A percentile compares a stretch with the other conserved stretches of the same genome.
Evolutionary conservation across 768 basidiomycete species (phyloP).

Genomic region (Filobasidium floriforme): DNA sequence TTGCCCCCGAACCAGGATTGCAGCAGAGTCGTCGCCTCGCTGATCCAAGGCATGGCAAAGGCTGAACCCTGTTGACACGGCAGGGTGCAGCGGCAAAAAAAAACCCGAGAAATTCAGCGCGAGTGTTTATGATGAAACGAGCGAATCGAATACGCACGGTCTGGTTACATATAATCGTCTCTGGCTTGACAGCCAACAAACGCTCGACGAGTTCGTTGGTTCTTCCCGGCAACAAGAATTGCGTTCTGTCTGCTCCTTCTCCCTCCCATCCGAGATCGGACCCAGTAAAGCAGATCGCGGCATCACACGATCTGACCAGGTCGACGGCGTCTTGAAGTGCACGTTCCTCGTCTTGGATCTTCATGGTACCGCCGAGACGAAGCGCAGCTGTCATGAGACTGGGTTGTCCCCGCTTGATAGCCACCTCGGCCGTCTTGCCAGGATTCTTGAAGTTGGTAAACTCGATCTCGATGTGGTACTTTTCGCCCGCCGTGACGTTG

Average conservation of each 20-base stretch:
- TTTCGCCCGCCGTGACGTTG: constrained; percentile 49
- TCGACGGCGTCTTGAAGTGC: constrained; percentile 52
- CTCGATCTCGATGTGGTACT: constrained; percentile 53
- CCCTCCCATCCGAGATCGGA: constrained; percentile 59
- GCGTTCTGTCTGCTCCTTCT: constrained; percentile 61
- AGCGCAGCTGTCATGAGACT: too few relatives aligned
- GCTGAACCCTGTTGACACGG: constrained; percentile 5
- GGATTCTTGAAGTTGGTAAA: constrained; percentile 49
- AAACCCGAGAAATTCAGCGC: not conserved
- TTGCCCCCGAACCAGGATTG: constrained; percentile 85
- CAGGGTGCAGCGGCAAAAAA: not conserved
- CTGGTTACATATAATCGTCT: constrained; percentile 18
- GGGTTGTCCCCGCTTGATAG: too few relatives aligned
- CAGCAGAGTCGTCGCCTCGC: constrained; percentile 35
- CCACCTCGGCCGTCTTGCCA: too few relatives aligned
- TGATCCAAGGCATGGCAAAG: constrained; percentile 16
- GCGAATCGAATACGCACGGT: not conserved
- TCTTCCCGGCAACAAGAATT: constrained; percentile 59
- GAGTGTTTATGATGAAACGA: constrained; percentile 34
- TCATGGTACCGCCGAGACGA: too few relatives aligned
- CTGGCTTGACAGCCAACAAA: constrained; percentile 11
- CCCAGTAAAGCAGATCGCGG: constrained; percentile 56
- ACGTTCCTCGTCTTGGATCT: constrained; percentile 52
- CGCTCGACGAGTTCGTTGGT: constrained; percentile 55
- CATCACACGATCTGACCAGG: constrained; percentile 53